Evolutionary conservation across 2,329 filamentous ascomycete genomes (phyloP), one percentile per base, ranked within the genome.

Genomic region (Lachnellula suecica): DNA sequence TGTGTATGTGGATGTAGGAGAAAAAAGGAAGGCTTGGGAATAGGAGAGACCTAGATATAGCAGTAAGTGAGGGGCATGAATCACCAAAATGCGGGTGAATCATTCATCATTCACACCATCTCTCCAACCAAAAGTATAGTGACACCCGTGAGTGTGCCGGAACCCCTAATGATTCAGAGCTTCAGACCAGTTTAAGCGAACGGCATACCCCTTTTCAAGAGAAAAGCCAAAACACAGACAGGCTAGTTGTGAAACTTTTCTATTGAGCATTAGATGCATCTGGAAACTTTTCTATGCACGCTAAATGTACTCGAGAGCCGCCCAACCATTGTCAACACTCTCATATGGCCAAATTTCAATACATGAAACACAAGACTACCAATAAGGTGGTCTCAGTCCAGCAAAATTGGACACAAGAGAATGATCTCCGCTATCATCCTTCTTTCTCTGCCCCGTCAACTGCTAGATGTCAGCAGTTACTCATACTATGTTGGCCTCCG

Each of bases 401-500:
- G 79, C 74, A 67, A 86, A 84, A 62, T 76, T 79, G 22, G 79
- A 75, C 4, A 76, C 70, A 49, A 78, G 72, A 15, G 74, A 74
- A 52, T 75, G 77, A 48, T 74, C 70, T 23, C 73, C 71, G 20
- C 77, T 75, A 53, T 85, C 79, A 52, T 89, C 86, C 64, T 83
- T 86, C 71, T 88, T 89, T 55, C 87, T 77, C 64, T 90, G 86
- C 15, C 88, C 88, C 41, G 81, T 81, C 64, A 87, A 69, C 84
- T 87, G 63, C 48, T 23, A 24, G 17, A 44, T 24, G 34, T 58
- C 51, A 60, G 56, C 48, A 37, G 24, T 23, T 22, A 23, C 29
- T 17, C 23, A 15, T 17, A 42, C 11, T 44, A 35, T 17, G 11
- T n/a, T 2, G 9, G 24, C 17, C 27, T 7, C 15, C 41, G 17